Base-by-base conservation (phyloP, 2,329 filamentous ascomycete species). In the Zymoseptoria tritici region DNA sequence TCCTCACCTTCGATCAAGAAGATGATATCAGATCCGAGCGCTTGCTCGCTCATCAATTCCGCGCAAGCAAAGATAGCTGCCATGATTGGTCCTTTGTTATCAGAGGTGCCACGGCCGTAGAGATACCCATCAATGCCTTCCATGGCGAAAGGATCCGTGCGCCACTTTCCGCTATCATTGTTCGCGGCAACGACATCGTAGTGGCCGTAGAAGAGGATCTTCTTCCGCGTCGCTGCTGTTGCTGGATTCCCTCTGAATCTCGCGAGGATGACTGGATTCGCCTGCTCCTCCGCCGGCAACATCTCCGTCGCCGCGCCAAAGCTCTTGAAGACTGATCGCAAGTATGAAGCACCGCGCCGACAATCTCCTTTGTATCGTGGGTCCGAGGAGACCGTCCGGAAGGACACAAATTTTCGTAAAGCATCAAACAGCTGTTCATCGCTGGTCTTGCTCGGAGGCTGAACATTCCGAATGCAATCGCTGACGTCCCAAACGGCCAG, bases 1-100 rank as follows among this genome's bases (percentile, higher is more conserved):
- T 99, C 94, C 72, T 99, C 94, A 11, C 94, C 94, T 71, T 99
- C 94, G 54, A 99, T 95, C 3, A 99, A 77, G 70, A 99, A 99
- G 26, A 96, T 83, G 58, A 99, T 87, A 67, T 99, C 92, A 49
- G 91, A 91, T 56, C 88, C 87, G 1, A 99, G 81, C 19, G 84
- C 82, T 67, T 96, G 90, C n/a, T 89, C 85, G 64, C 93, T 87
- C 64, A 90, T 85, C 3, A 99, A 79, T 68, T 97, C 93, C 0
- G 93, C 90, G 1, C 95, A 93, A 0, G 93, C 94, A 71, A 95
- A 97, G 0, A 99, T 81, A 1, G 94, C 94, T 1, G 95, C 93
- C 70, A 99, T 85, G 61, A 97, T 91, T 0, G 94, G 94, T 0
- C 95, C 94, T 74, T 99, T 99, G 77, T 99, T 97, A 74, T 99